Conservation (phyloP, 2,329 filamentous ascomycete genomes). For the Botryotinia globosa region DNA sequence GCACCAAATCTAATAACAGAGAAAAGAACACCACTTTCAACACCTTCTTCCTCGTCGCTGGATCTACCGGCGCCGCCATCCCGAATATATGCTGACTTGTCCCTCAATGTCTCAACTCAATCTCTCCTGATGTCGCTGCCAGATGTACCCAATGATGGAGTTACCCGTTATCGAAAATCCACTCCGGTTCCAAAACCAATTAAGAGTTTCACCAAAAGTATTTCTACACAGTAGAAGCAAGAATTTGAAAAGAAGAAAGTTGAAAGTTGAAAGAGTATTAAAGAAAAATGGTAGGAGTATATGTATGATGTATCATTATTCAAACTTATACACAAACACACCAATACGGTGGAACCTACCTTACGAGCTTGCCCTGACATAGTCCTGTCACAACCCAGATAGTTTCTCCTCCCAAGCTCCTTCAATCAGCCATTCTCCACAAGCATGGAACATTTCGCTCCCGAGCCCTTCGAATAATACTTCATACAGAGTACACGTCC, state of each 20-base stretch:
- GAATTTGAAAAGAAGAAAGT: background rate
- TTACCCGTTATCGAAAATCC: background rate
- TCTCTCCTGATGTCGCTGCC: background rate
- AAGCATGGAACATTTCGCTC: slow-evolving; percentile 1
- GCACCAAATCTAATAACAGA: slow-evolving; percentile 82
- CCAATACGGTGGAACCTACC: slow-evolving; percentile 1
- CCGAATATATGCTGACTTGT: background rate
- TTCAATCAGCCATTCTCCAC: slow-evolving; percentile 11
- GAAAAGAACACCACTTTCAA: slow-evolving; percentile 86
- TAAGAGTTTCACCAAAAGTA: background rate
- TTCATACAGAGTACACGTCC: background rate
- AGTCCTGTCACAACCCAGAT: background rate
- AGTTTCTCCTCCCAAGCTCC: background rate
- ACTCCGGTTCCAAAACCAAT: background rate
- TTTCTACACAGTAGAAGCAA: background rate
- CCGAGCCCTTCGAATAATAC: background rate
- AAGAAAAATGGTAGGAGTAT: background rate
- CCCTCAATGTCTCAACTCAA: background rate
- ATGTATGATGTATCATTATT: background rate
- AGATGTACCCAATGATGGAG: background rate
- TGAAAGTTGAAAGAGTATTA: background rate
- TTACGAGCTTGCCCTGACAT: background rate
- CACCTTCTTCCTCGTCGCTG: slow-evolving; percentile 70
- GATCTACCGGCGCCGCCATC: slow-evolving; percentile 45
- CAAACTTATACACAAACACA: background rate